Evolutionary conservation across 306 rosid genomes (phyloP).

Genomic region (Inga leiocalycina): DNA sequence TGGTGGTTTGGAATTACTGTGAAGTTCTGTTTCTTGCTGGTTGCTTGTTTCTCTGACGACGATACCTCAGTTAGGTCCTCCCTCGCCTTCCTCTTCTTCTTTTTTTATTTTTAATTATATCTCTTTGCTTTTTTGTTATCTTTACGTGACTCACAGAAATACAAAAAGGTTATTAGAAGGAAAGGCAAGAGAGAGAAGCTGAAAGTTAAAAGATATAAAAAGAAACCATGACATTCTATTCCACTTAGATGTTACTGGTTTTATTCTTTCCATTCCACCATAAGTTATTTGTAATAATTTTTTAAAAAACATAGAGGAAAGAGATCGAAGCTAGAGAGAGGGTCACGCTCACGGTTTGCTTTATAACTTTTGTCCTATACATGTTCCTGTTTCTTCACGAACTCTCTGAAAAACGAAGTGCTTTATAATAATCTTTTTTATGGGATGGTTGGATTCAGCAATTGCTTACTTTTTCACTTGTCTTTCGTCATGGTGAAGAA

Average conservation of each 20-base stretch:
- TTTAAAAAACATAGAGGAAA: background rate
- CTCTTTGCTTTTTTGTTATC: constrained; percentile 30
- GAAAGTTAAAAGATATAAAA: background rate
- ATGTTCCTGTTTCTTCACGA: constrained; percentile 25
- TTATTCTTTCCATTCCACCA: constrained; percentile 38
- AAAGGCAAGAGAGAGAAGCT: constrained; percentile 22
- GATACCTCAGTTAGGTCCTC: constrained; percentile 46
- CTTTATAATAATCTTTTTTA: background rate
- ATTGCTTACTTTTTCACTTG: constrained; percentile 6
- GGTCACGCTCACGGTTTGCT: constrained; percentile 40
- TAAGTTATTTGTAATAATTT: background rate
- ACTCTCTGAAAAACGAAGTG: constrained; percentile 28
- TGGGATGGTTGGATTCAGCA: background rate
- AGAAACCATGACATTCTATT: background rate
- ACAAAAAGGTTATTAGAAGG: constrained; percentile 11
- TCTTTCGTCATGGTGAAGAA: constrained; percentile 19
- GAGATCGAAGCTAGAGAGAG: background rate
- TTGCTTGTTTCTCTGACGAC: constrained; percentile 31
- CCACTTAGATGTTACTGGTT: constrained; percentile 21
- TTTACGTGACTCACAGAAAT: constrained; percentile 43
- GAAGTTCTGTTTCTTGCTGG: constrained; percentile 34
- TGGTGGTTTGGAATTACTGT: constrained; percentile 45
- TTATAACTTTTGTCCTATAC: constrained; percentile 36
- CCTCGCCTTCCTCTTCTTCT: constrained; percentile 24
- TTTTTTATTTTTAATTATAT: background rate